Percentiles rank a stretch among this genome's conserved stretches.
Evolutionary conservation across 495 filamentous ascomycete species (phyloP).

Genomic region (Trichoderma reesei): DNA sequence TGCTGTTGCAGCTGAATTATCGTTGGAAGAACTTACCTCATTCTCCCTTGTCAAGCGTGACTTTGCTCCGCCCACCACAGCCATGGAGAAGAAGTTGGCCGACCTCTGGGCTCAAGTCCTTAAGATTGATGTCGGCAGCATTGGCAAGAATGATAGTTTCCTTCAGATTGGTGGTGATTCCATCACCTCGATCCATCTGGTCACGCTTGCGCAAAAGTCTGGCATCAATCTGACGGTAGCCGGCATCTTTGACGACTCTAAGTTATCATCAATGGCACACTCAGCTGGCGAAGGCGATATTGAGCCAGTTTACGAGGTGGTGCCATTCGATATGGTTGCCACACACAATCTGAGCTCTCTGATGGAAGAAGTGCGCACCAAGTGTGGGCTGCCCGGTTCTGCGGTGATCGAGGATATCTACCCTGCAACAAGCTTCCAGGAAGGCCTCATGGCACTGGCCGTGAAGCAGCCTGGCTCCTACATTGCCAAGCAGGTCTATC

Average conservation of each 20-base stretch:
- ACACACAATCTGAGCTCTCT: not conserved
- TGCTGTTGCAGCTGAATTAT: not conserved
- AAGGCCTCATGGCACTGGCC: slow-evolving; percentile 41
- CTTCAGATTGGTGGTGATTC: slow-evolving; percentile 37
- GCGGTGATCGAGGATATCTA: slow-evolving; percentile 3
- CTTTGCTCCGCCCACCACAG: slow-evolving; percentile 7
- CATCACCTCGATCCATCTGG: not conserved
- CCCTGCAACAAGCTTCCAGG: slow-evolving; percentile 47
- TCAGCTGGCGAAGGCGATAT: not conserved
- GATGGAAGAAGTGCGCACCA: not conserved
- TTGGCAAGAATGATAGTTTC: slow-evolving; percentile 16
- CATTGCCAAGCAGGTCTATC: slow-evolving; percentile 31
- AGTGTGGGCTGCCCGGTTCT: not conserved
- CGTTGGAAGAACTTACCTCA: slow-evolving; percentile 12
- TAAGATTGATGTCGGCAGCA: slow-evolving; percentile 11
- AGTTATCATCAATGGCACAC: not conserved
- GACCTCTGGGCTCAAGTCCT: slow-evolving; percentile 18
- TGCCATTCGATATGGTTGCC: not conserved
- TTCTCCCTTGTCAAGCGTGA: slow-evolving; percentile 28
- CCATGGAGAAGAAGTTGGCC: slow-evolving; percentile 17
- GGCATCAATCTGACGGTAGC: not conserved
- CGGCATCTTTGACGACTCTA: not conserved
- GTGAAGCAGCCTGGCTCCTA: slow-evolving; percentile 32
- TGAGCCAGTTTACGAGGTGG: not conserved
- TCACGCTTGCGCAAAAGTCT: not conserved